Conservation (phyloP, 1,284 basidiomycete genomes). For the Trichosporon sp. region DNA sequence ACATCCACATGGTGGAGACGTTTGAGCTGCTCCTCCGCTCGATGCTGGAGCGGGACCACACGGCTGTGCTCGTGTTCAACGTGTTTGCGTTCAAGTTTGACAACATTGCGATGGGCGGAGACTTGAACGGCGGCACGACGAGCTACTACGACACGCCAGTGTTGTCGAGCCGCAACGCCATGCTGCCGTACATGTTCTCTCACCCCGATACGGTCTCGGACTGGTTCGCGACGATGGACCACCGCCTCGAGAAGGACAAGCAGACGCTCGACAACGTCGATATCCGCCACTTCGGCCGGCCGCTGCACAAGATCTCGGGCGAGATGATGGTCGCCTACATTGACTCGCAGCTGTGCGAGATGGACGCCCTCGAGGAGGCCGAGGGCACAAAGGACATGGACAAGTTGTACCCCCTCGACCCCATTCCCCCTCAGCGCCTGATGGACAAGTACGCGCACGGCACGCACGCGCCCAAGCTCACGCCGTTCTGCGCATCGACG, state of each 20-base stretch:
- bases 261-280: slow-evolving; percentile 23
- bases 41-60: slow-evolving; percentile 2
- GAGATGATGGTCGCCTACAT: slow-evolving; percentile 36
- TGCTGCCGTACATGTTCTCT: slow-evolving; percentile 21
- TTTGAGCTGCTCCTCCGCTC: slow-evolving; percentile 15
- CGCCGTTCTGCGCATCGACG: slow-evolving; percentile 36
- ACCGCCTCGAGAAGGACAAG: background rate
- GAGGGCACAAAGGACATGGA: slow-evolving; percentile 16
- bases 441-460: slow-evolving; percentile 8
- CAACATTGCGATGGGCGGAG: slow-evolving; percentile 32
- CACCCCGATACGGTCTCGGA: slow-evolving; percentile 24
- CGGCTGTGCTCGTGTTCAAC: slow-evolving; percentile 18
- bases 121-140: slow-evolving; percentile 33
- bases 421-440: slow-evolving; percentile 12
- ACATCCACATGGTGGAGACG: background rate
- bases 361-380: slow-evolving; percentile 27
- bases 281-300: slow-evolving; percentile 26
- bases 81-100: slow-evolving; percentile 37
- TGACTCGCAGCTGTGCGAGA: slow-evolving; percentile 39
- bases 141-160: slow-evolving; percentile 43
- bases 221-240: slow-evolving; percentile 20
- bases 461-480: slow-evolving; percentile 24
- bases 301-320: slow-evolving; percentile 28
- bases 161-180: slow-evolving; percentile 32
- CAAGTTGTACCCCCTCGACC: slow-evolving; percentile 23